Percentiles rank a stretch among this genome's conserved stretches.
These are phyloP conservation scores for Bombardia bombarda DNA, from an alignment of 495 filamentous ascomycete genomes.

Conservation along the genomic window DNA sequence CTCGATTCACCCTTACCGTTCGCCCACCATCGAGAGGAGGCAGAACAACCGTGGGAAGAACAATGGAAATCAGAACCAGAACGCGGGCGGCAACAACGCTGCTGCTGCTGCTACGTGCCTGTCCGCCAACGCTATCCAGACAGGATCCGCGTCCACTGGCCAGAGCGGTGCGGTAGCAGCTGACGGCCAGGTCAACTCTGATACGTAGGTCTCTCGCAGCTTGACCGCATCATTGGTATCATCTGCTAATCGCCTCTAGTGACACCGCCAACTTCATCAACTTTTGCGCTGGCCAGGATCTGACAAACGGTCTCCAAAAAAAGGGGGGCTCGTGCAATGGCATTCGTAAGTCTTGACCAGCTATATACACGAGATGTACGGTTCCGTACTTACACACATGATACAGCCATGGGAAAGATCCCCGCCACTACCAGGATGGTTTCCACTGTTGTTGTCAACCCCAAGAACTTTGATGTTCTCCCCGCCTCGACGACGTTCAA, in stretches of 20 bases:
- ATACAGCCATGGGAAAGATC: constrained; percentile 61
- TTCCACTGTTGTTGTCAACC: constrained; percentile 54
- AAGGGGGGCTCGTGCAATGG: constrained; percentile 65
- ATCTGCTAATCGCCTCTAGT: constrained; percentile 14
- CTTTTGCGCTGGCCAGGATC: constrained; percentile 56
- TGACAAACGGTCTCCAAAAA: constrained; percentile 62
- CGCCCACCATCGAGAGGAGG: constrained; percentile 10
- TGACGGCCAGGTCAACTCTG: constrained; percentile 46
- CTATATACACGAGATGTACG: background rate
- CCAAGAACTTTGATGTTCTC: constrained; percentile 41
- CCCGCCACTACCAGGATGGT: constrained; percentile 56
- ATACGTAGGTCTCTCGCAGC: constrained; percentile 34
- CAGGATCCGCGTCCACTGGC: constrained; percentile 33
- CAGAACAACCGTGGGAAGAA: constrained; percentile 14
- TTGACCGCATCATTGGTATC: background rate
- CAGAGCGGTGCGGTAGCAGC: constrained; percentile 20
- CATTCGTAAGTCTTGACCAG: constrained; percentile 45
- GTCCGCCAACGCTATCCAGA: constrained; percentile 40
- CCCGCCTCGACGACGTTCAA: constrained; percentile 45
- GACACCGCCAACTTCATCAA: constrained; percentile 60
- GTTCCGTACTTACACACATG: constrained; percentile 12
- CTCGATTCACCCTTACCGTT: constrained; percentile 25
- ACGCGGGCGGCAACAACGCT: constrained; percentile 14
- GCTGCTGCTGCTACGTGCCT: constrained; percentile 25
- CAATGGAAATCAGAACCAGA: constrained; percentile 9